phyloP scores from a whole-genome alignment of 1,284 basidiomycete genomes.

The Austroboletus novae-zelandiae region DNA sequence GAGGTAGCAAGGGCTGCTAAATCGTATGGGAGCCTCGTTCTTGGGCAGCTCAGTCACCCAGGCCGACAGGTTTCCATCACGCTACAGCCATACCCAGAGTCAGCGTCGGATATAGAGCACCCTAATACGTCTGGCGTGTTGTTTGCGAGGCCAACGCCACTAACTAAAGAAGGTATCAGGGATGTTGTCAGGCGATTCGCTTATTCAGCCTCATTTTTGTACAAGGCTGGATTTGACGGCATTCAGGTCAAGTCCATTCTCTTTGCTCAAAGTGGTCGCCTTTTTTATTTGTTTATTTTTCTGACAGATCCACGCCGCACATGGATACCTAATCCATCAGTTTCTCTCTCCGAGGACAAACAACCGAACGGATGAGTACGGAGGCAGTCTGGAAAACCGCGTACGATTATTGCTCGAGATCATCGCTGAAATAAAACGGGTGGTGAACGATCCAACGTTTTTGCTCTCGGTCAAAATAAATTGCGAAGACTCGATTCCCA shows the following conservation, averaged over 20 bases:
- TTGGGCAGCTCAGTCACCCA: slow-evolving; percentile 33
- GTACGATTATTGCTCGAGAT: slow-evolving; percentile 35
- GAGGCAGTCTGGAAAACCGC: slow-evolving; percentile 49
- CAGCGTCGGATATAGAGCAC: slow-evolving; percentile 33
- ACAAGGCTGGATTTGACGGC: slow-evolving; percentile 31
- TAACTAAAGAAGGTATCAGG: slow-evolving; percentile 30
- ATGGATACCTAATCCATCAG: slow-evolving; percentile 43
- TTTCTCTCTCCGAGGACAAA: slow-evolving; percentile 45
- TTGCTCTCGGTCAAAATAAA: slow-evolving; percentile 49
- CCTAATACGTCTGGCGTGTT: slow-evolving; percentile 33
- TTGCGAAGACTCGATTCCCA: slow-evolving; percentile 30
- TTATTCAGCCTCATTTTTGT: slow-evolving; percentile 25
- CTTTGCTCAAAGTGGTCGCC: not conserved
- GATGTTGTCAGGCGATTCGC: slow-evolving; percentile 31
- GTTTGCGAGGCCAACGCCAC: slow-evolving; percentile 29
- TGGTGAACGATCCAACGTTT: slow-evolving; percentile 34
- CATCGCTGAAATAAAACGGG: slow-evolving; percentile 34
- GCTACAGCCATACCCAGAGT: slow-evolving; percentile 35
- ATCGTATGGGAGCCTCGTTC: slow-evolving; percentile 26
- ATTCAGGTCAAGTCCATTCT: slow-evolving; percentile 21
- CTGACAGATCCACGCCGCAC: slow-evolving; percentile 42
- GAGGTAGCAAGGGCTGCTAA: slow-evolving; percentile 31
- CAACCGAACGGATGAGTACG: slow-evolving; percentile 51
- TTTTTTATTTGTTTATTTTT: not conserved
- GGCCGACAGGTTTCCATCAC: slow-evolving; percentile 36